These are phyloP conservation scores for Syzygium jambos DNA, from an alignment of 345 rosid genomes.

Conservation along the genomic window DNA sequence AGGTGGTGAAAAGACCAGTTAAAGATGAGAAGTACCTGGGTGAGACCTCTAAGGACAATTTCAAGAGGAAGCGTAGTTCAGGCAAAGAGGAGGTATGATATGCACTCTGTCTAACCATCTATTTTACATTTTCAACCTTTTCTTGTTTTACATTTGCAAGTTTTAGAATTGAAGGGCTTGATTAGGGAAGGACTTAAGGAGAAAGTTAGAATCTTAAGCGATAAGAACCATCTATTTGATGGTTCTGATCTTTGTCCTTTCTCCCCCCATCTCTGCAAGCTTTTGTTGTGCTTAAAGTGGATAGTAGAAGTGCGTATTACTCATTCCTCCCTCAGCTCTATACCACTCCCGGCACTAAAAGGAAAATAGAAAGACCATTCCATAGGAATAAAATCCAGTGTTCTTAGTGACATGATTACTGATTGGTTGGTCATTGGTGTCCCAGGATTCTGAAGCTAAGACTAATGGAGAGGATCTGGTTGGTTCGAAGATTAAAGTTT, in stretches of 20 bases:
- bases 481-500: slow-evolving; percentile 73
- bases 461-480: slow-evolving; percentile 39
- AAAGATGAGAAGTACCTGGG: slow-evolving; percentile 26
- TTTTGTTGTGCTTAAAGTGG: neutral
- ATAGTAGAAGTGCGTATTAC: neutral
- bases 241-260: neutral
- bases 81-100: slow-evolving; percentile 49
- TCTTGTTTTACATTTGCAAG: neutral
- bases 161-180: slow-evolving; percentile 30
- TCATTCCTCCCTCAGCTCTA: neutral
- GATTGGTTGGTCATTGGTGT: slow-evolving; percentile 1
- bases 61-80: slow-evolving; percentile 49
- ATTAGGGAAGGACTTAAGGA: neutral
- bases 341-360: neutral
- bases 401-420: neutral
- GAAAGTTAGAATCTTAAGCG: neutral
- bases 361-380: neutral
- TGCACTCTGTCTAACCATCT: neutral
- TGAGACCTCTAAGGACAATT: slow-evolving; percentile 48
- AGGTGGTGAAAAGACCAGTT: slow-evolving; percentile 31
- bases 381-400: neutral
- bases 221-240: neutral
- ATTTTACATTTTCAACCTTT: neutral
- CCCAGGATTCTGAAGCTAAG: slow-evolving; percentile 45
- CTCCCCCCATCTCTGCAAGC: neutral